Base-by-base conservation (phyloP, 352 stramenopile genomes). In the Globisporangium cederbergense region DNA sequence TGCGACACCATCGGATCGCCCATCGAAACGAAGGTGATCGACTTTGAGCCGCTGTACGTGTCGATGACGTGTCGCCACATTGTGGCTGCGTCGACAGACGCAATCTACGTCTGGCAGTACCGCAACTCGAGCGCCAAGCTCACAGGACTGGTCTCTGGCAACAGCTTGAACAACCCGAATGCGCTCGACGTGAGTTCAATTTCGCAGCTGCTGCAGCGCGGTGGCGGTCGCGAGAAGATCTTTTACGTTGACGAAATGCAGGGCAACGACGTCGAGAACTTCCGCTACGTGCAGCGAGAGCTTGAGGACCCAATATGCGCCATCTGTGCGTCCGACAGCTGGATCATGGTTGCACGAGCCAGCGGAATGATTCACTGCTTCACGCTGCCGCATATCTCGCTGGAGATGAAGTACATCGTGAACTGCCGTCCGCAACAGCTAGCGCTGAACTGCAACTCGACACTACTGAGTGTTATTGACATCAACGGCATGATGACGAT, bases 101-200 rank as follows among this genome's bases (percentile, higher is more conserved):
- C 82, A 4, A 92, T 98, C 20, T 98, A 97, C 68, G 81, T 95
- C 0, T 98, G 94, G 93, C 94, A 98, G 75, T 98, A 98, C 69
- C 90, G 88, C 43, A 93, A 91, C 38, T 85, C 81, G 0, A 91
- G 76, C 58, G 67, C 84, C 42, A 92, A 95, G 57, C 71, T 95
- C 43, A 91, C 86, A 34, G 80, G 83, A 6, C 70, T 90, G 1
- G 83, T 81, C 18, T 75, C 67, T 3, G 74, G 75, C 8, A 72
- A 47, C 10, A 46, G 38, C 52, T 67, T 50, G 32, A 49, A 59
- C 30, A 83, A 75, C 38, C 56, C 73, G 30, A 78, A 78, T 38
- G 59, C 64, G 9, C 72, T 84, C 65, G 81, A 86, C 55, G 65
- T 89, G 18, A 77, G 69, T 57, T 76, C 79, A 9, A 90, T 93